Evolutionary conservation across 768 basidiomycete genomes (phyloP).

Genomic region (Termitomyces sp.): DNA sequence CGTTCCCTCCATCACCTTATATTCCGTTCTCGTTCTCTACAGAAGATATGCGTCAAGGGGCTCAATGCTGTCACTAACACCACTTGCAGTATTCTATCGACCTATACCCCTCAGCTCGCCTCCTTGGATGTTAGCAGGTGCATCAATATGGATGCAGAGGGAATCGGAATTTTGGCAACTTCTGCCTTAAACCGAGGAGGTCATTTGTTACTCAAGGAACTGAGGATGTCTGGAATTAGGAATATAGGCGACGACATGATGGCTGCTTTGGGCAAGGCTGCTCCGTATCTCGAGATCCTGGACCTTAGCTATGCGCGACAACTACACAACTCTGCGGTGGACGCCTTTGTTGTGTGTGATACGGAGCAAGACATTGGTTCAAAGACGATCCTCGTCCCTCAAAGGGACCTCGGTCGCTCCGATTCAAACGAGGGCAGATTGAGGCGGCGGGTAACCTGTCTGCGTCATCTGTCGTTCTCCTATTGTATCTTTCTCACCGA

Average conservation of each 20-base stretch:
- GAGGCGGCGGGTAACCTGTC: constrained; percentile 58
- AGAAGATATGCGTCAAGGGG: constrained; percentile 62
- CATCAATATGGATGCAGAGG: constrained; percentile 59
- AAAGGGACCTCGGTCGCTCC: constrained; percentile 59
- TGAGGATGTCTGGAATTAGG: constrained; percentile 68
- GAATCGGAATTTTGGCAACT: constrained; percentile 47
- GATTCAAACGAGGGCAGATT: constrained; percentile 49
- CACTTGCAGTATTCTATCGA: constrained; percentile 67
- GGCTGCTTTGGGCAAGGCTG: constrained; percentile 60
- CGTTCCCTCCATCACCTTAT: constrained; percentile 70
- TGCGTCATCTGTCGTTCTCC: constrained; percentile 75
- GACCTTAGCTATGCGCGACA: constrained; percentile 74
- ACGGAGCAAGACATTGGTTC: constrained; percentile 30
- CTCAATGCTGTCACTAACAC: constrained; percentile 66
- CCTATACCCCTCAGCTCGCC: constrained; percentile 51
- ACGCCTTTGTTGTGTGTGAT: constrained; percentile 63
- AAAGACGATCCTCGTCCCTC: constrained; percentile 48
- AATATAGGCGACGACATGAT: constrained; percentile 58
- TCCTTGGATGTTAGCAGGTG: constrained; percentile 74
- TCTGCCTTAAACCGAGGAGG: constrained; percentile 44
- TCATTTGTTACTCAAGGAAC: constrained; percentile 51
- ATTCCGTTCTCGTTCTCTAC: constrained; percentile 56
- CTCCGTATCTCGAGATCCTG: constrained; percentile 72
- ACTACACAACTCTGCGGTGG: constrained; percentile 72
- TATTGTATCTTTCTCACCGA: constrained; percentile 71